These are phyloP conservation scores for Rhododendron kiyosumense DNA, from an alignment of 148 eudicot species.

Conservation along the genomic window DNA sequence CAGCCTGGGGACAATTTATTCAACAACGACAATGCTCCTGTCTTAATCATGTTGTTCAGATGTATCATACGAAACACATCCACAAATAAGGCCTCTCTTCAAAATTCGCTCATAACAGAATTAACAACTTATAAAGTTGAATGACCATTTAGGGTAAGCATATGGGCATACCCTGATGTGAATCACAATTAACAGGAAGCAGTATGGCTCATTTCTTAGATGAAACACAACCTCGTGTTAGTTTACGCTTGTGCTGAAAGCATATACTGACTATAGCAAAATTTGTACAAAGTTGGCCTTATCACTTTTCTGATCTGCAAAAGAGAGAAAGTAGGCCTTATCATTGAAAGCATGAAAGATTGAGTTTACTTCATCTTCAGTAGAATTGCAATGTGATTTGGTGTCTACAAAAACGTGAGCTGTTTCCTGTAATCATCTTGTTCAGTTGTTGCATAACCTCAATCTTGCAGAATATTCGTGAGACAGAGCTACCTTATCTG, in stretches of 20 bases:
- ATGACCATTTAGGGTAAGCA: neutral
- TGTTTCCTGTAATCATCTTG: neutral
- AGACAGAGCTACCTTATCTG: slow-evolving; percentile 51
- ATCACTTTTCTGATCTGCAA: neutral
- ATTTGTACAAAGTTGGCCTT: neutral
- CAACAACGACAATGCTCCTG: neutral
- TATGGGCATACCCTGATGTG: neutral
- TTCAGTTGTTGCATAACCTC: neutral
- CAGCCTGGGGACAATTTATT: neutral
- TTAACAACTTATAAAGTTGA: neutral
- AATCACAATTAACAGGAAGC: neutral
- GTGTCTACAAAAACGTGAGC: neutral
- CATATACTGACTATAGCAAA: neutral
- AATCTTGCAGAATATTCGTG: slow-evolving; percentile 59
- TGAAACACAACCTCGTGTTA: neutral
- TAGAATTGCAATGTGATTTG: neutral
- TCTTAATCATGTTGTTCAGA: neutral
- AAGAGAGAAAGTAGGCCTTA: neutral
- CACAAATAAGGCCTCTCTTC: neutral
- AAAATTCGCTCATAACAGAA: neutral
- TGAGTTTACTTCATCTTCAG: neutral
- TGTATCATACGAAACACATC: neutral
- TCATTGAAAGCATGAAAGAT: neutral
- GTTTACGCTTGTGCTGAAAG: neutral
- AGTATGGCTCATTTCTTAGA: neutral